These are phyloP conservation scores for Eucalyptus curtisii DNA, from an alignment of 345 rosid genomes.

Conservation along the genomic window DNA sequence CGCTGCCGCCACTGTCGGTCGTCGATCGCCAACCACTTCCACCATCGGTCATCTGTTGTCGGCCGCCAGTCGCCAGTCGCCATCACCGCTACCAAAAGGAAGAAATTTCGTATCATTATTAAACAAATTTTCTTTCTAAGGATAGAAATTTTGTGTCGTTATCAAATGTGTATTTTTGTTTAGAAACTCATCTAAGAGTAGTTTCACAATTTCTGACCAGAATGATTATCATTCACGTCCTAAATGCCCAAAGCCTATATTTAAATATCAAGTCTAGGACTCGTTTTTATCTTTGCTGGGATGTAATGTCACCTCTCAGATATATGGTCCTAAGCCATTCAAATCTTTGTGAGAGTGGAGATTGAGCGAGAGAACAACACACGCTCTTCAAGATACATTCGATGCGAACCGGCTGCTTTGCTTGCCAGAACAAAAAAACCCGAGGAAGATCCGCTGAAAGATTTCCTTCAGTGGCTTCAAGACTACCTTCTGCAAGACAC, in stretches of 20 bases:
- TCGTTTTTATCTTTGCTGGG: background rate
- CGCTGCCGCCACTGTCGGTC: accelerated
- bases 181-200: no score
- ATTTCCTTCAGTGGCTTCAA: background rate
- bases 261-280: background rate
- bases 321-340: background rate
- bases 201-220: accelerated
- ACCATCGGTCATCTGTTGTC: accelerated
- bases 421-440: background rate
- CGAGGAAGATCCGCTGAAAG: background rate
- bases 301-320: background rate
- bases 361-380: background rate
- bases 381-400: background rate
- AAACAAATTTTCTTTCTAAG: accelerated
- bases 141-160: accelerated
- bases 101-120: no score
- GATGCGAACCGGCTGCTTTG: background rate
- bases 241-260: no score
- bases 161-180: accelerated
- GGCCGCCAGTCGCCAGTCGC: accelerated
- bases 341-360: background rate
- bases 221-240: accelerated
- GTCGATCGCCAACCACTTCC: accelerated
- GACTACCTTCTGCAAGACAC: background rate
- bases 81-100: accelerated